Conservation (phyloP, 805 yeast genomes). For the Kockiozyma suomiensis region DNA sequence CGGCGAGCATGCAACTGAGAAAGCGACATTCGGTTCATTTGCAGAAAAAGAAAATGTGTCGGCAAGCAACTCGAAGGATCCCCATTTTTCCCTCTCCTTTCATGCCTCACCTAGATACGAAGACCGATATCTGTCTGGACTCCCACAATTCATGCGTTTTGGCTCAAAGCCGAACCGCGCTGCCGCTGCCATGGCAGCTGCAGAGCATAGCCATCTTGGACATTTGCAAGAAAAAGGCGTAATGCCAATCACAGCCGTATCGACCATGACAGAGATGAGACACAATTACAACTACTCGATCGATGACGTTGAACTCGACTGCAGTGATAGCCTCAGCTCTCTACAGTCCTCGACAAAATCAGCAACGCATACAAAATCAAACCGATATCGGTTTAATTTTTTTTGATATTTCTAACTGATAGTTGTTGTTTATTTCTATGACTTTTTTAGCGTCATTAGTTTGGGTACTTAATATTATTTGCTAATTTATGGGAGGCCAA, state of each 20-base stretch:
- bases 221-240: not conserved
- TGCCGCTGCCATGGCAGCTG: not conserved
- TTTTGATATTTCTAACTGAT: not conserved
- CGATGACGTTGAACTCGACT: slow-evolving; percentile 3
- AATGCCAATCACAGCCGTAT: slow-evolving; percentile 8
- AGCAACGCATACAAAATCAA: not conserved
- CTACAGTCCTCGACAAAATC: not conserved
- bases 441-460: not conserved
- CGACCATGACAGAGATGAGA: slow-evolving; percentile 5
- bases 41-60: not conserved
- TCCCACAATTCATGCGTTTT: not conserved
- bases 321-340: not conserved
- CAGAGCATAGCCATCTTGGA: not conserved
- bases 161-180: not conserved
- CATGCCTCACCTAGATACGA: slow-evolving; percentile 32
- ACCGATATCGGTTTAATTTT: not conserved
- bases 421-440: too few relatives aligned
- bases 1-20: not conserved
- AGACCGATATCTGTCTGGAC: slow-evolving; percentile 19
- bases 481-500: too few relatives aligned
- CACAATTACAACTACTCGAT: slow-evolving; percentile 4
- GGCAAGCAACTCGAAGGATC: not conserved
- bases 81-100: slow-evolving; percentile 23
- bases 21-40: not conserved
- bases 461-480: not conserved